Percentiles rank a stretch among this genome's conserved stretches.
Conservation (phyloP, 2,329 filamentous ascomycete species). For the Elsinoe batatas region DNA sequence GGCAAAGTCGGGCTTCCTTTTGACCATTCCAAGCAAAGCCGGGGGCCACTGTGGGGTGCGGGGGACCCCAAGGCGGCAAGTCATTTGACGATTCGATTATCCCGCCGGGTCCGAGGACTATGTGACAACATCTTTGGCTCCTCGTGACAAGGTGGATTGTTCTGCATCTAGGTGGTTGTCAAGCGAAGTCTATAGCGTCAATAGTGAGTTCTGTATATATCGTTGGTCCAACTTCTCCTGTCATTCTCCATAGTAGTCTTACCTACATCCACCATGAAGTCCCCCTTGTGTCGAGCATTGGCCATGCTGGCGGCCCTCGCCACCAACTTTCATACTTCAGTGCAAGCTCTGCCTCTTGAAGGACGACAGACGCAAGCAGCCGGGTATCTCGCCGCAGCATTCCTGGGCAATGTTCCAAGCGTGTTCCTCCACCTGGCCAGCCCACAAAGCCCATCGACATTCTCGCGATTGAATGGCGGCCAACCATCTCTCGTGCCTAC, state of each 20-base stretch:
- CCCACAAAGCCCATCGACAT: constrained; percentile 23
- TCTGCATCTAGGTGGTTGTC: no score
- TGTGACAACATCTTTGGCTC: no score
- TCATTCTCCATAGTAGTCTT: neutral
- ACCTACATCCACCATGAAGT: neutral
- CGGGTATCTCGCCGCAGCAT: neutral
- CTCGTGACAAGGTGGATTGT: neutral
- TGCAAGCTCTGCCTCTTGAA: neutral
- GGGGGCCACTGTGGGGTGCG: neutral
- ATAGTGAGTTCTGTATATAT: neutral
- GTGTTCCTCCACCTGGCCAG: neutral
- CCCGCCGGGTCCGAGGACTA: neutral
- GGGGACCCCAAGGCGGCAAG: constrained; percentile 1
- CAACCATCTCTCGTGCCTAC: constrained; percentile 42
- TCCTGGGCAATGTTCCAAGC: constrained; percentile 1
- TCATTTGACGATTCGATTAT: neutral
- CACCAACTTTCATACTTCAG: neutral
- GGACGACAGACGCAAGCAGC: neutral
- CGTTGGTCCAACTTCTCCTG: neutral
- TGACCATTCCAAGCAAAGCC: neutral
- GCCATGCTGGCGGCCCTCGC: neutral
- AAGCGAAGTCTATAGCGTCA: no score
- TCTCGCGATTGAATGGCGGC: constrained; percentile 41
- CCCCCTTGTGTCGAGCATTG: neutral
- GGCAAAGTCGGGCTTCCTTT: neutral